Conservation (phyloP, 306 rosid species). For the Dalbergia cochinchinensis region DNA sequence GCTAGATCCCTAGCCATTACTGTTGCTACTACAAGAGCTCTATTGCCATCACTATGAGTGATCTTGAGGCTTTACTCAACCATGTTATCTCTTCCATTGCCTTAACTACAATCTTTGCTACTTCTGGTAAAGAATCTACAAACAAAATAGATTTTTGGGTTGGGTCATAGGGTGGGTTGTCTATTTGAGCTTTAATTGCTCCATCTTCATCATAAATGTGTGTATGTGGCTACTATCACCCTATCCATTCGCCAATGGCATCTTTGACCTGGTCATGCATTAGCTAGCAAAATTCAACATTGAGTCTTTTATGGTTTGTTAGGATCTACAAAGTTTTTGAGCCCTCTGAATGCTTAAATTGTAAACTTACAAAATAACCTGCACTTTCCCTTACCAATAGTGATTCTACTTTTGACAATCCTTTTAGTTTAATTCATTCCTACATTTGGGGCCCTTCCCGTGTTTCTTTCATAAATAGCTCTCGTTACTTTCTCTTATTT, state of each 20-base stretch:
- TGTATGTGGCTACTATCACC: background rate
- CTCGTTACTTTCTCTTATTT: background rate
- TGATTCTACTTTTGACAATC: background rate
- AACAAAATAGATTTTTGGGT: background rate
- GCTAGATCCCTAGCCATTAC: background rate
- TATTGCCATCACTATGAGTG: background rate
- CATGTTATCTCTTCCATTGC: constrained; percentile 6
- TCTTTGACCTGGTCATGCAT: background rate
- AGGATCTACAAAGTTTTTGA: background rate
- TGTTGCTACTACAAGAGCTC: background rate
- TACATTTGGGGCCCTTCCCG: background rate
- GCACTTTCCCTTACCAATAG: background rate
- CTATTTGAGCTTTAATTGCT: background rate
- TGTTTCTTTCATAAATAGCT: background rate
- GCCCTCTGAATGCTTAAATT: background rate
- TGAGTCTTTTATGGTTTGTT: no score
- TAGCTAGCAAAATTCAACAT: background rate
- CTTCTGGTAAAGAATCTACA: constrained; percentile 13
- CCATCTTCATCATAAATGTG: background rate
- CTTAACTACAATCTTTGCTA: background rate
- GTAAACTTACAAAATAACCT: background rate
- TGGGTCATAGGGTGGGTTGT: background rate
- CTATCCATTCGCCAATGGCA: background rate
- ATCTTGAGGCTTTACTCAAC: constrained; percentile 5
- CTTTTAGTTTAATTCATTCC: background rate